phyloP scores from a whole-genome alignment of 345 rosid species.

The Microthlaspi erraticum region DNA sequence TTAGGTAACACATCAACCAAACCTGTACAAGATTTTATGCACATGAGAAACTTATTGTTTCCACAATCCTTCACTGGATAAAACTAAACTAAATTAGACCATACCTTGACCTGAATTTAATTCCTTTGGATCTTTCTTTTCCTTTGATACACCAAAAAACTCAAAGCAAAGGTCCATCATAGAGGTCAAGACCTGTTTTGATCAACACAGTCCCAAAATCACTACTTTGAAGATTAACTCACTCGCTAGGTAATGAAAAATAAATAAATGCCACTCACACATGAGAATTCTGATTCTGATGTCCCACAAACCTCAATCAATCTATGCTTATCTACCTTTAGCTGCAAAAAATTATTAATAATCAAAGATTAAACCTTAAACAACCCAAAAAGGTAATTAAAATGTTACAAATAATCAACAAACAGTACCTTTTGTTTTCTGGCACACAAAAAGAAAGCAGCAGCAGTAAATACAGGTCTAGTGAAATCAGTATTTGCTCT shows the following conservation, averaged over 20 bases:
- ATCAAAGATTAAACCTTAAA: no score
- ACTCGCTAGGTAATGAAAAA: conserved; percentile 27
- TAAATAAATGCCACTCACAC: conserved; percentile 51
- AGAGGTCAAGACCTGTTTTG: conserved; percentile 26
- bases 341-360: conserved; percentile 65
- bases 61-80: not conserved
- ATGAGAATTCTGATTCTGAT: conserved; percentile 72
- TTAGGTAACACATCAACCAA: conserved; percentile 52
- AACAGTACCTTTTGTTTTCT: conserved; percentile 73
- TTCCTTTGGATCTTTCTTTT: conserved; percentile 45
- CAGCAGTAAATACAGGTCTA: conserved; percentile 78
- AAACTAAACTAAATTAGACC: conserved; percentile 35
- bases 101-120: not conserved
- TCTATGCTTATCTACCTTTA: conserved; percentile 71
- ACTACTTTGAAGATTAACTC: not conserved
- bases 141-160: conserved; percentile 38
- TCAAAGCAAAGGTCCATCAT: conserved; percentile 38
- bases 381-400: no score
- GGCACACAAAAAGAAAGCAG: conserved; percentile 78
- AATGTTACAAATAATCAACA: conserved; percentile 1
- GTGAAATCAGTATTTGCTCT: conserved; percentile 65
- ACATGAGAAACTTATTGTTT: not conserved
- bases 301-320: conserved; percentile 85
- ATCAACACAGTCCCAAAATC: not conserved
- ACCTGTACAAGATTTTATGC: not conserved